Conservation (phyloP, 345 rosid species). For the Gossypium mustelinum region DNA sequence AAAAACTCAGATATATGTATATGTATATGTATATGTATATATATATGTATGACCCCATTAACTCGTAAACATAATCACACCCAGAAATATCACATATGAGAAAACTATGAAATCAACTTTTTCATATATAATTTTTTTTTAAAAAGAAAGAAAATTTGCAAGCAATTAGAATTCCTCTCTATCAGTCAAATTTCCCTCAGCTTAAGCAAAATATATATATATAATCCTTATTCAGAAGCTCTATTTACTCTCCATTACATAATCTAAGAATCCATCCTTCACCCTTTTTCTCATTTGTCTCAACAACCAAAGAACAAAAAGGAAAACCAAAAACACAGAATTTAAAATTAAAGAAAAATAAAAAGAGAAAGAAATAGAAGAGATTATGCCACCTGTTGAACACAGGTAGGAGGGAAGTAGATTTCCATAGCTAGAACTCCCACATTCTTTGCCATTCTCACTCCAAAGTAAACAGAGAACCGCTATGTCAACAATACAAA, state of each 20-base stretch:
- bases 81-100: background rate
- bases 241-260: background rate
- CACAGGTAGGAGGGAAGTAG: conserved; percentile 93
- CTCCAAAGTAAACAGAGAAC: background rate
- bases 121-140: no score
- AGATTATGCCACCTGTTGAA: conserved; percentile 70
- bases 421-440: conserved; percentile 93
- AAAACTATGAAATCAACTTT: background rate
- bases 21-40: background rate
- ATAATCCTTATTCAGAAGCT: background rate
- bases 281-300: background rate
- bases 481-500: background rate
- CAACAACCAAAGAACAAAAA: background rate
- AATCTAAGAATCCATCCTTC: background rate
- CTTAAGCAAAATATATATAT: background rate
- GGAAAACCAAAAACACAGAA: background rate
- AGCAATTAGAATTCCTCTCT: background rate
- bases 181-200: background rate
- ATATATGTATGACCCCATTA: conserved; percentile 1
- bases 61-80: background rate
- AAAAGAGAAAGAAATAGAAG: background rate
- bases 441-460: conserved; percentile 80
- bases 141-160: background rate
- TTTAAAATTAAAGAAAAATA: background rate
- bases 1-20: background rate